Conservation (phyloP, 2,329 filamentous ascomycete species). For the Colletotrichum brevisporum region DNA sequence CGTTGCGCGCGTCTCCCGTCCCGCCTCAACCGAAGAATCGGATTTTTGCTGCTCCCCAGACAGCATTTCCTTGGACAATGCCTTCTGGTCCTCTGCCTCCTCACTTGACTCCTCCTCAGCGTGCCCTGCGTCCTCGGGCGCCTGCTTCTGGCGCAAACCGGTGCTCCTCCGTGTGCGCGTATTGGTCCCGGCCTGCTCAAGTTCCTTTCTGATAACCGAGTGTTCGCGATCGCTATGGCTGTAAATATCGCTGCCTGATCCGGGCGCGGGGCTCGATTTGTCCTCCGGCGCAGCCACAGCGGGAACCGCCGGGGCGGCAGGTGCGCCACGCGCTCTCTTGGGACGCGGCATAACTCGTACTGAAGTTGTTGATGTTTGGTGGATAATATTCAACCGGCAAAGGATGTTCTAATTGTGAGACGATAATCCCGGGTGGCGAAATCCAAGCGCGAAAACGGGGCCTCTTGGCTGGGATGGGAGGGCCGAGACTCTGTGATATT, state of each 20-base stretch:
- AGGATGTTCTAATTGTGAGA: neutral
- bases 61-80: constrained; percentile 44
- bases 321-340: constrained; percentile 48
- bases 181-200: constrained; percentile 15
- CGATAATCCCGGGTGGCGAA: neutral
- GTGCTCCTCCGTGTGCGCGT: constrained; percentile 40
- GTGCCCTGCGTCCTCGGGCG: constrained; percentile 44
- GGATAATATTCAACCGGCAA: neutral
- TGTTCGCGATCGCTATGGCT: constrained; percentile 53
- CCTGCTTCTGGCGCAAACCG: constrained; percentile 36
- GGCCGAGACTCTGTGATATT: constrained; percentile 32
- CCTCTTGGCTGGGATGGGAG: constrained; percentile 14
- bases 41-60: constrained; percentile 46
- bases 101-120: constrained; percentile 54
- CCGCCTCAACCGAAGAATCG: constrained; percentile 53
- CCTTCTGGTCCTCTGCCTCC: constrained; percentile 50
- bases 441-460: neutral
- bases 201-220: constrained; percentile 45
- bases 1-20: constrained; percentile 53
- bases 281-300: constrained; percentile 32
- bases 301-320: constrained; percentile 41
- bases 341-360: constrained; percentile 48
- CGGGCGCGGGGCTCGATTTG: constrained; percentile 29
- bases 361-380: neutral
- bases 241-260: constrained; percentile 49